These are phyloP conservation scores for Herpetomonas samuelpessoai DNA, from an alignment of 208 protist species.

Conservation along the genomic window DNA sequence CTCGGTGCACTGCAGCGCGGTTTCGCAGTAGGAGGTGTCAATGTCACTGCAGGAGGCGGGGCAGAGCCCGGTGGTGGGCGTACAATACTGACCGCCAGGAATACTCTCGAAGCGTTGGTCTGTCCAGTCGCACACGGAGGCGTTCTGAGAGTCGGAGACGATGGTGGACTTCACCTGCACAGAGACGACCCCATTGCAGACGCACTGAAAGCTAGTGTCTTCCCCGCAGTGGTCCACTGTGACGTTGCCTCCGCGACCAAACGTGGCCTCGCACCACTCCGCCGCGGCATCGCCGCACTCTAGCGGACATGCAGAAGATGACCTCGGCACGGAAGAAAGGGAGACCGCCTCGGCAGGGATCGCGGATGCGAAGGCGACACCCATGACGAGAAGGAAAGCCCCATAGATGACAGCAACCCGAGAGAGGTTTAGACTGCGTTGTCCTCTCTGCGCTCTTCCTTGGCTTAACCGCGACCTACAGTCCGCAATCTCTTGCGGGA, in stretches of 20 bases:
- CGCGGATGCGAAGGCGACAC: no score
- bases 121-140: slow-evolving; percentile 41
- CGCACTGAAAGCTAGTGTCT: slow-evolving; percentile 25
- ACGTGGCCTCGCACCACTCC: slow-evolving; percentile 18
- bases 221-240: slow-evolving; percentile 17
- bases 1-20: slow-evolving; percentile 10
- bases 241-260: slow-evolving; percentile 32
- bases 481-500: no score
- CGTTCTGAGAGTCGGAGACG: neutral
- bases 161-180: slow-evolving; percentile 1
- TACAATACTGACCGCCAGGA: slow-evolving; percentile 50
- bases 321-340: no score
- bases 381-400: no score
- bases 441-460: no score
- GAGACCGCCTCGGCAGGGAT: no score
- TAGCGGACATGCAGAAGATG: neutral
- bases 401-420: no score
- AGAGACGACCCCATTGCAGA: slow-evolving; percentile 29
- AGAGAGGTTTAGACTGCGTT: no score
- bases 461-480: no score
- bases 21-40: slow-evolving; percentile 1
- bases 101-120: slow-evolving; percentile 31
- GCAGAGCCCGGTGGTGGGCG: slow-evolving; percentile 42
- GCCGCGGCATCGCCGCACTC: neutral
- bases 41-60: slow-evolving; percentile 36